Percentiles rank a stretch among this genome's conserved stretches.
Conservation (phyloP, 139 green algal genomes). For the Chlorella sp. region DNA sequence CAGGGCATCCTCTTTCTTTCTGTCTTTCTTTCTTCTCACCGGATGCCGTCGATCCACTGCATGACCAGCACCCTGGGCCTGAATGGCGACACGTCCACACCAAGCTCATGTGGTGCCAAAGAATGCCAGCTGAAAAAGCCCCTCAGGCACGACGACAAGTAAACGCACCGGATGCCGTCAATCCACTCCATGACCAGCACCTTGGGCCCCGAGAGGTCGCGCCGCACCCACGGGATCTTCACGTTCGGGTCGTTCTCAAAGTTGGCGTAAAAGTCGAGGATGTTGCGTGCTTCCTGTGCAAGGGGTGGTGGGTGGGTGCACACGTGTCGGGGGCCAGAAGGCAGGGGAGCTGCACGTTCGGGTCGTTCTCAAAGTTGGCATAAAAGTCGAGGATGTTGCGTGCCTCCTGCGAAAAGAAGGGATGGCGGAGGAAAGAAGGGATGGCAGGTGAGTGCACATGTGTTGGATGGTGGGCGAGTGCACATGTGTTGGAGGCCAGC, state of each 20-base stretch:
- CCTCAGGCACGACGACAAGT: not conserved
- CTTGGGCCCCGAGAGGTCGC: conserved; percentile 75
- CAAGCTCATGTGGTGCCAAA: not conserved
- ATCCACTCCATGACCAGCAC: conserved; percentile 99
- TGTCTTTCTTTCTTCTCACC: too few species aligned
- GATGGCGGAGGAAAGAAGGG: too few species aligned
- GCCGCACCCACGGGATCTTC: conserved; percentile 96
- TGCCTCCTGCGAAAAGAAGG: conserved; percentile 63
- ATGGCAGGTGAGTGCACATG: too few species aligned
- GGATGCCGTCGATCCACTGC: conserved; percentile 99
- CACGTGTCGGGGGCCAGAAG: too few species aligned
- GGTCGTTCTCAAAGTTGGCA: conserved; percentile 89
- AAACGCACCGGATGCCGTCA: conserved; percentile 91
- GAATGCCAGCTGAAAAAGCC: not conserved
- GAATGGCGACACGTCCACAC: not conserved
- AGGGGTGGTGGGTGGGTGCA: too few species aligned
- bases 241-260: conserved; percentile 92
- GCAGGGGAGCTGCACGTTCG: conserved; percentile 96
- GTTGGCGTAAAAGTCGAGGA: conserved; percentile 89
- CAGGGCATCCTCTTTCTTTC: too few species aligned
- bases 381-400: conserved; percentile 96
- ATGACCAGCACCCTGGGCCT: conserved; percentile 87
- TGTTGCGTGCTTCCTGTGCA: too few species aligned
- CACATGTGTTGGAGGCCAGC: too few species aligned
- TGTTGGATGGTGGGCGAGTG: too few species aligned